Evolutionary conservation across 1,284 basidiomycete species (phyloP), one percentile per base, ranked within the genome.

Genomic region (Marasmius tenuissimus): DNA sequence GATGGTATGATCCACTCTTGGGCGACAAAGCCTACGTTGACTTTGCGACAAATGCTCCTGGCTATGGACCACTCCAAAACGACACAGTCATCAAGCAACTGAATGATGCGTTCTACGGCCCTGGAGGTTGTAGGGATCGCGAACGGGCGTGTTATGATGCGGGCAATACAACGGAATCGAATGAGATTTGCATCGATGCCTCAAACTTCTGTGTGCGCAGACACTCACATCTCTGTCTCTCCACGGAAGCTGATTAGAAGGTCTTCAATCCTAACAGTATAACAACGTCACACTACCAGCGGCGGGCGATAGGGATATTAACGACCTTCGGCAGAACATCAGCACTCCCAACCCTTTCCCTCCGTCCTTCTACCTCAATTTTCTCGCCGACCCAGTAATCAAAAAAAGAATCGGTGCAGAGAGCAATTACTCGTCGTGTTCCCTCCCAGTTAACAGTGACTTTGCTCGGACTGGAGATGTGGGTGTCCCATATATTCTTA

Each of bases 1-100:
- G 86, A 39, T 87, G 87, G 87, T 85, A 79, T 59, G 87, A 89
- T 65, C 85, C 87, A 0, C 75, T 87, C 27, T 76, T 88, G 49
- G 87, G 88, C 65, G 82, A 85, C 66, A 68, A 85, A 64, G 82
- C 87, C 6, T 88, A 85, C 62, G 76, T 89, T 60, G 76, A 78
- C 49, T 89, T 88, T 62, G 84, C 85, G 0, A 81, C 78, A 0
- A 69, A 85, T 48, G 87, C 87, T 0, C 87, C 87, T 2, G 85
- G 86, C 18, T 89, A 88, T 63, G 86, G 87, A 8, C 86, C 79
- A 64, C 79, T 89, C 2, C 83, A 85, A 63, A 76, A 75, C 37
- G 74, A 81, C 52, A 62, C 68, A 3, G 80, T 84, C 2, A 70
- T 89, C 54, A 68, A 75, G 20, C 64, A 78, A 54, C 73, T 88